Percentiles rank a stretch among this genome's conserved stretches.
Conservation (phyloP, 176 grass and related monocot species). For the Tuctoria greenei region DNA sequence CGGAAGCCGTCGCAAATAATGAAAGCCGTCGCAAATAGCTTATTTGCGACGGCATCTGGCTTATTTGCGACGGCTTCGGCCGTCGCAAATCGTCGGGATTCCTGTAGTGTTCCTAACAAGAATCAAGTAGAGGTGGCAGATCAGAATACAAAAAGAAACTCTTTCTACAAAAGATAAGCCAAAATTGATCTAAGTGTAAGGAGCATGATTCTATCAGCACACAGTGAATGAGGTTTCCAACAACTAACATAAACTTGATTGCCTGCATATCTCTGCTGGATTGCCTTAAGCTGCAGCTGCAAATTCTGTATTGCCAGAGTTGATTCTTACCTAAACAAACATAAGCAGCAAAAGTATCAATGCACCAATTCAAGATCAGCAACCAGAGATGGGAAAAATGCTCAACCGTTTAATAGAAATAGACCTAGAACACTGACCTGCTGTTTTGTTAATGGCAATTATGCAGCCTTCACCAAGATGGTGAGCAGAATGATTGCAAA, state of each 20-base stretch:
- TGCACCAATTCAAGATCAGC: not conserved
- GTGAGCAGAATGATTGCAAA: conserved; percentile 97
- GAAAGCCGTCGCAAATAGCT: too few relatives aligned
- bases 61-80: too few relatives aligned
- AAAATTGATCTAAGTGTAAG: not conserved
- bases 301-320: conserved; percentile 90
- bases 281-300: conserved; percentile 95
- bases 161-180: not conserved
- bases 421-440: conserved; percentile 51
- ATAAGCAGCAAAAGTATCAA: not conserved
- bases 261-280: conserved; percentile 86
- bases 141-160: conserved; percentile 23
- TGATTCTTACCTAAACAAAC: conserved; percentile 68
- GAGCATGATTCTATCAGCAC: conserved; percentile 19
- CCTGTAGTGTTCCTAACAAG: conserved; percentile 81
- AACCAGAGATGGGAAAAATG: not conserved
- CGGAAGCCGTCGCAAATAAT: too few relatives aligned
- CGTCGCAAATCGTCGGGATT: too few relatives aligned
- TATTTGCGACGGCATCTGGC: too few relatives aligned
- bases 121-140: conserved; percentile 5
- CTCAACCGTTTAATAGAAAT: not conserved
- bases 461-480: conserved; percentile 72
- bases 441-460: conserved; percentile 73
- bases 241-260: conserved; percentile 69
- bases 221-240: not conserved